Evolutionary conservation across 192 early-diverging fungal species (phyloP).

Genomic region (Coemansia sp.): DNA sequence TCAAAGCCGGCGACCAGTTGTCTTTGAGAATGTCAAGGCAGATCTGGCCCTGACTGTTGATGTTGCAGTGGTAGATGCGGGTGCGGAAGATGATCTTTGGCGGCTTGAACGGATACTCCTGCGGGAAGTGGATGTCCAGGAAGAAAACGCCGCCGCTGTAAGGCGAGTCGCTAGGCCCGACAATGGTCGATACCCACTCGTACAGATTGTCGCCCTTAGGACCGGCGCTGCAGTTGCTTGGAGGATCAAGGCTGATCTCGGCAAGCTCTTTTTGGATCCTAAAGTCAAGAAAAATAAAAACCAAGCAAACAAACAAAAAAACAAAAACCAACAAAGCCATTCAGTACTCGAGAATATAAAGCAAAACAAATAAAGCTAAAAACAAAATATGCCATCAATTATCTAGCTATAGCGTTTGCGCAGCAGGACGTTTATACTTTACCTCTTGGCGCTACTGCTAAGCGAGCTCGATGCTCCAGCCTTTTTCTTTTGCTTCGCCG

Average conservation of each 20-base stretch:
- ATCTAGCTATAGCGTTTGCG: background rate
- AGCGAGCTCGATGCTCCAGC: conserved; percentile 39
- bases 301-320: background rate
- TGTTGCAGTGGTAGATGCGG: conserved; percentile 96
- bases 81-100: conserved; percentile 93
- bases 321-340: too few relatives aligned
- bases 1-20: conserved; percentile 95
- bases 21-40: conserved; percentile 96
- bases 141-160: conserved; percentile 92
- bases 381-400: background rate
- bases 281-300: conserved; percentile 12
- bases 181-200: conserved; percentile 94
- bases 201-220: conserved; percentile 95
- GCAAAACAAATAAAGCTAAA: background rate
- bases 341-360: too few relatives aligned
- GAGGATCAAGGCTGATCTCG: conserved; percentile 93
- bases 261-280: conserved; percentile 97
- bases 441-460: conserved; percentile 64
- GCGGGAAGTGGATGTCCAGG: conserved; percentile 86
- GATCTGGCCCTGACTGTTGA: conserved; percentile 86
- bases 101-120: conserved; percentile 95
- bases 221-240: conserved; percentile 90
- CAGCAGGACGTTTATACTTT: conserved; percentile 6
- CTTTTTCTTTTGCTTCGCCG: conserved; percentile 32
- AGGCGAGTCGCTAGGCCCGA: conserved; percentile 83